These are phyloP conservation scores for Wallacemonas sp. DNA, from an alignment of 208 protist genomes.

Conservation along the genomic window DNA sequence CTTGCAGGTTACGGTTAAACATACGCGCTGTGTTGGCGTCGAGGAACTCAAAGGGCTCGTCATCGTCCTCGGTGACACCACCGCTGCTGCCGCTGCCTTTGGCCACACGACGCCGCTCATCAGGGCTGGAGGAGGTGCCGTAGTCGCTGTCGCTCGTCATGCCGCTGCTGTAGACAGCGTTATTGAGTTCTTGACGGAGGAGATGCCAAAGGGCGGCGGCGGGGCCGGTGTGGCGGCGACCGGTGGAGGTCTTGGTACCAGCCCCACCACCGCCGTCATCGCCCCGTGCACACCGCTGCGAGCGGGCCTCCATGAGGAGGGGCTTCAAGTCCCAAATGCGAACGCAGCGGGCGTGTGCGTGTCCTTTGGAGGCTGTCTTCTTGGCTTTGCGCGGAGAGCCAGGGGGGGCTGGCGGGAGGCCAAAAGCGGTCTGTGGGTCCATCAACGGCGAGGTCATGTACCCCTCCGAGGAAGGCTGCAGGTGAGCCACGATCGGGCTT, in stretches of 20 bases:
- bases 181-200: slow-evolving; percentile 30
- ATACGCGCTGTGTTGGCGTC: slow-evolving; percentile 48
- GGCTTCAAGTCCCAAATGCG: slow-evolving; percentile 70
- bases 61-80: slow-evolving; percentile 13
- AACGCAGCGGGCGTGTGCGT: slow-evolving; percentile 41
- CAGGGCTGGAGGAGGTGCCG: too few species aligned
- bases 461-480: slow-evolving; percentile 8
- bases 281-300: slow-evolving; percentile 19
- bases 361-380: slow-evolving; percentile 16
- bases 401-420: not conserved
- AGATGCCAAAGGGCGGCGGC: slow-evolving; percentile 43
- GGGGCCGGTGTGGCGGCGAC: slow-evolving; percentile 23
- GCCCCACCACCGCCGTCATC: not conserved
- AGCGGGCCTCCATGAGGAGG: slow-evolving; percentile 54
- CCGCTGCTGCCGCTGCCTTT: slow-evolving; percentile 10
- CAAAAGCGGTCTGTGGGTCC: not conserved
- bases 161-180: slow-evolving; percentile 10
- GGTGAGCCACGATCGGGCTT: not conserved
- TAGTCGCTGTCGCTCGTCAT: slow-evolving; percentile 19
- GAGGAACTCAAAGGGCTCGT: slow-evolving; percentile 18
- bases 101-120: not conserved
- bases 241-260: too few species aligned
- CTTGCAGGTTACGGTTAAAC: slow-evolving; percentile 56
- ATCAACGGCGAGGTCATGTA: slow-evolving; percentile 12
- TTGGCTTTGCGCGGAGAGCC: not conserved